A percentile compares a stretch with the other conserved stretches of the same genome.
Evolutionary conservation across 306 rosid genomes (phyloP).

Genomic region (Mucuna pruriens): DNA sequence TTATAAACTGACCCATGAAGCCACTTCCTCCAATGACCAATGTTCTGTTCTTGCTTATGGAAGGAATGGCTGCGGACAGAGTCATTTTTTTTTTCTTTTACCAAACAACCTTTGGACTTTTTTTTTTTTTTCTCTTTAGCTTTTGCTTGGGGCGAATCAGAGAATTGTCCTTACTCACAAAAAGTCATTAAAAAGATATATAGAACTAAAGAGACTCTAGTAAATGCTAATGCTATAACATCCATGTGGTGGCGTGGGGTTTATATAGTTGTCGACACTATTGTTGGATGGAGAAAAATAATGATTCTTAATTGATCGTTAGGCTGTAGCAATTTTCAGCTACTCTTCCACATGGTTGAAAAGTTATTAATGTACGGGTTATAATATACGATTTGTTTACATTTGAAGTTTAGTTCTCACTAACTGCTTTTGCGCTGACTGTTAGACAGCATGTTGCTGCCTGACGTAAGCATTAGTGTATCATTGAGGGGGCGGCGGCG

Average conservation of each 20-base stretch:
- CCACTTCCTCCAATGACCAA: slow-evolving; percentile 66
- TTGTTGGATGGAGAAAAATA: neutral
- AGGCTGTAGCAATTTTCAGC: neutral
- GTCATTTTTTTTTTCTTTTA: slow-evolving; percentile 35
- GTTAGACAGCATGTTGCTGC: slow-evolving; percentile 6
- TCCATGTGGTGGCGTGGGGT: neutral
- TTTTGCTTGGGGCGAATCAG: neutral
- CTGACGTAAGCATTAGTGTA: no score
- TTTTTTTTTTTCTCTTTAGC: no score
- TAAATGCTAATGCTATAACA: neutral
- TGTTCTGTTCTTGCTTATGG: slow-evolving; percentile 30
- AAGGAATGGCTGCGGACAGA: slow-evolving; percentile 32
- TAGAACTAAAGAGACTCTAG: neutral
- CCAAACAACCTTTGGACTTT: neutral
- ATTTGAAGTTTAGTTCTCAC: slow-evolving; percentile 38
- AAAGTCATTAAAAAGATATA: neutral
- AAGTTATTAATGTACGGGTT: neutral
- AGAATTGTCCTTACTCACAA: neutral
- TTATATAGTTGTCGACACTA: neutral
- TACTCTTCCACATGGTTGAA: slow-evolving; percentile 21
- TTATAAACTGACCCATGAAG: slow-evolving; percentile 65
- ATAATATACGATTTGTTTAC: neutral
- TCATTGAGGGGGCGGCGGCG: no score
- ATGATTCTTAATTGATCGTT: neutral
- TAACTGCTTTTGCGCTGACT: neutral